These are phyloP conservation scores for Dryadomyces quercivorus DNA, from an alignment of 2,329 filamentous ascomycete species.

Conservation along the genomic window DNA sequence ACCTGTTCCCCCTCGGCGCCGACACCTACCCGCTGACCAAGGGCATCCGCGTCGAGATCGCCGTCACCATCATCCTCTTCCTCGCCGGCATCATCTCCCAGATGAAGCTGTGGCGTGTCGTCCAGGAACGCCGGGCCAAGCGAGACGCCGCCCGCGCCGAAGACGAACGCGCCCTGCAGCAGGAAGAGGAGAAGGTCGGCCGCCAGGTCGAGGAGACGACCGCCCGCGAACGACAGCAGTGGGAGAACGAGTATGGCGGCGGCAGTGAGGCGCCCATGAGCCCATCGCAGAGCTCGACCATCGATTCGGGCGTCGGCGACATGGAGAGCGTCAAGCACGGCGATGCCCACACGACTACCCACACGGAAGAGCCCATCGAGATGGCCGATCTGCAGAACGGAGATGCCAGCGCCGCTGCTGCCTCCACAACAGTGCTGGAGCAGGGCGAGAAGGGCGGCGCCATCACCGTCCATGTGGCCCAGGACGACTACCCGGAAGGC, in stretches of 20 bases:
- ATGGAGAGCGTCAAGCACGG: slow-evolving; percentile 31
- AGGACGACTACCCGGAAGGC: slow-evolving; percentile 31
- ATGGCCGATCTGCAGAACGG: slow-evolving; percentile 32
- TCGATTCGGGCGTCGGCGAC: slow-evolving; percentile 39
- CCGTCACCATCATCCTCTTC: slow-evolving; percentile 61
- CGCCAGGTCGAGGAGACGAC: slow-evolving; percentile 52
- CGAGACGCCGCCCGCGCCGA: slow-evolving; percentile 37
- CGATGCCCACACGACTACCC: not conserved
- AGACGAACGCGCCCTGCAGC: slow-evolving; percentile 40
- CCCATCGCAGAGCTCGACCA: slow-evolving; percentile 21
- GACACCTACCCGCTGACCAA: slow-evolving; percentile 75
- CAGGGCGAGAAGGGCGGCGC: slow-evolving; percentile 30
- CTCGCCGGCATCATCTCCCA: slow-evolving; percentile 72
- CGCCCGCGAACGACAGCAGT: slow-evolving; percentile 49
- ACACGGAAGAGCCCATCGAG: slow-evolving; percentile 32
- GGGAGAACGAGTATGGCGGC: slow-evolving; percentile 69
- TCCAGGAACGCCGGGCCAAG: slow-evolving; percentile 49
- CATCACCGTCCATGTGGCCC: slow-evolving; percentile 40
- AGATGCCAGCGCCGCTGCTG: slow-evolving; percentile 13
- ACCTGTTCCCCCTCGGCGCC: slow-evolving; percentile 66
- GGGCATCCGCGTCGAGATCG: slow-evolving; percentile 76
- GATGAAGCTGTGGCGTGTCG: slow-evolving; percentile 71
- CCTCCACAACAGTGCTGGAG: slow-evolving; percentile 28
- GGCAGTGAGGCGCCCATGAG: slow-evolving; percentile 21
- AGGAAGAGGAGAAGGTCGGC: slow-evolving; percentile 59